phyloP scores from a whole-genome alignment of 2,329 filamentous ascomycete species.

The Trichoderma sp. region DNA sequence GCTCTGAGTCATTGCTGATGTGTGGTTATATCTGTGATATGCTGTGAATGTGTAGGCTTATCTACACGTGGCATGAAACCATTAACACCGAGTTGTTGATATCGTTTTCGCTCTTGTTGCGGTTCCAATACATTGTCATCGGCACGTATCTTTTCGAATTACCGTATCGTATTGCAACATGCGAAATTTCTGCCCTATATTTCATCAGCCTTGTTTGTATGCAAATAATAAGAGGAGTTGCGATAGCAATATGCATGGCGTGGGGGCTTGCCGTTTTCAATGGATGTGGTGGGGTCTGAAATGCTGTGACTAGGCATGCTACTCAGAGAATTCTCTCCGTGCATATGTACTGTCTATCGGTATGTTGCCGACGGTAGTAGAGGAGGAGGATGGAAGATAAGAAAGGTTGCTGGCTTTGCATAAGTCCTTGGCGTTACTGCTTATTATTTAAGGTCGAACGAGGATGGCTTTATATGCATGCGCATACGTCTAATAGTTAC shows the following conservation, averaged over 20 bases:
- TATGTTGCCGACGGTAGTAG: not conserved
- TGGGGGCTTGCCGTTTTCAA: not conserved
- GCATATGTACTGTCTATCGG: not conserved
- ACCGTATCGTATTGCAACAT: not conserved
- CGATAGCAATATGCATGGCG: not conserved
- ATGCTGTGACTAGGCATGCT: not conserved
- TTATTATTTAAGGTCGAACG: not conserved
- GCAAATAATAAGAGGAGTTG: not conserved
- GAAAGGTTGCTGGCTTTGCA: not conserved
- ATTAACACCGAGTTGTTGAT: not conserved
- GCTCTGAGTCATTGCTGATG: not conserved
- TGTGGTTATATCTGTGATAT: not conserved
- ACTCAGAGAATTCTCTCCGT: not conserved
- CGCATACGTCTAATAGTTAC: not conserved
- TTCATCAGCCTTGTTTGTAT: not conserved
- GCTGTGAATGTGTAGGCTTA: not conserved
- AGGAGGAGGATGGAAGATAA: too few relatives aligned
- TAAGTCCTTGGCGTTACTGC: not conserved
- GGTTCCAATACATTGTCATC: not conserved
- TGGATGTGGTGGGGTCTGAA: not conserved
- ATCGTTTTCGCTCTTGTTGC: not conserved
- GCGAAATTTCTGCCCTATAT: accelerated
- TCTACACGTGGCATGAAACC: not conserved
- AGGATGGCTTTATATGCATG: not conserved
- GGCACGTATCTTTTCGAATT: not conserved